Conservation (phyloP, 805 yeast genomes). For the Hanseniaspora nectarophila region DNA sequence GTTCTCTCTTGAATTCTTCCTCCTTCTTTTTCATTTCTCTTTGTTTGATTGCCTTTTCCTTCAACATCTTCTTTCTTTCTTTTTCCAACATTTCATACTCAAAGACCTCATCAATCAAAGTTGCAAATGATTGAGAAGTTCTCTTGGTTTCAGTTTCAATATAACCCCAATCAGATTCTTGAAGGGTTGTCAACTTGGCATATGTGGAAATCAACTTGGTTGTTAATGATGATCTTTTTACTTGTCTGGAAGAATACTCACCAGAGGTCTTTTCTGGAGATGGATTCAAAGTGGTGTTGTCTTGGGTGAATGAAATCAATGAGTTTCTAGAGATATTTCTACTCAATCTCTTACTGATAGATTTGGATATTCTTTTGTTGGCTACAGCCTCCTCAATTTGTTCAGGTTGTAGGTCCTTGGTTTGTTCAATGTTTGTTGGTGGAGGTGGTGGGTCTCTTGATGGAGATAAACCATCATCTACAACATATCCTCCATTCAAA, state of each 20-base stretch:
- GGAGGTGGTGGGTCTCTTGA: conserved; percentile 10
- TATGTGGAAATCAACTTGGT: conserved; percentile 59
- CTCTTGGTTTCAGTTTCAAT: conserved; percentile 63
- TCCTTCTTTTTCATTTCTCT: conserved; percentile 26
- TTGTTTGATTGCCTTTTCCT: conserved; percentile 35
- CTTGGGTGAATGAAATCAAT: conserved; percentile 16
- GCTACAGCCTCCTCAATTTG: conserved; percentile 17
- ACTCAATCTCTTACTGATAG: conserved; percentile 13
- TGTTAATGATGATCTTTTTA: conserved; percentile 60
- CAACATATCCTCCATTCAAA: conserved; percentile 4
- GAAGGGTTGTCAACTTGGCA: conserved; percentile 49
- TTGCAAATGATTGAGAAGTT: conserved; percentile 67
- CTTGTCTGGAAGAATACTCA: conserved; percentile 23
- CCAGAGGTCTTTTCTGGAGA: conserved; percentile 30
- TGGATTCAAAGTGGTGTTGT: conserved; percentile 21
- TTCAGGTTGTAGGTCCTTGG: conserved; percentile 15
- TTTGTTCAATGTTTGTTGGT: background rate
- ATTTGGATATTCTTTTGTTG: conserved; percentile 15
- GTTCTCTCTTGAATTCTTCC: conserved; percentile 16
- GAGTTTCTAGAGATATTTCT: conserved; percentile 12
- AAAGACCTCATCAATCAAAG: conserved; percentile 64
- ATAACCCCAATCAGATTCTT: conserved; percentile 52
- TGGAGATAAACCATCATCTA: conserved; percentile 10
- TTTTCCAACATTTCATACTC: conserved; percentile 57
- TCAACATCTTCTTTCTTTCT: conserved; percentile 34